Evolutionary conservation across 306 rosid genomes (phyloP).

Genomic region (Coriaria nepalensis): DNA sequence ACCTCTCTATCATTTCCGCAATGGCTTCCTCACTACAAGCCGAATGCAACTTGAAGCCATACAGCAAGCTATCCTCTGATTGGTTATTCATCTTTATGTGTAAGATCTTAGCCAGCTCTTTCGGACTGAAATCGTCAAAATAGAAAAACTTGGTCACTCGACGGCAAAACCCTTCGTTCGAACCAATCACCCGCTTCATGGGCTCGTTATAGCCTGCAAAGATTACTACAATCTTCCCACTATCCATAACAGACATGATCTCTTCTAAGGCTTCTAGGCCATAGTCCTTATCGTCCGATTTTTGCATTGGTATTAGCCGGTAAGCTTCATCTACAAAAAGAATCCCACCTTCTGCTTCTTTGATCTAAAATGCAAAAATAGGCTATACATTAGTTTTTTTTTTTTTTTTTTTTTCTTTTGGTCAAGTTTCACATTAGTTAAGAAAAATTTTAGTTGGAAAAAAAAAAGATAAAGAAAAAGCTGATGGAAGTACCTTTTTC

Average conservation of each 20-base stretch:
- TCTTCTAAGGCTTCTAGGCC: slow-evolving; percentile 98
- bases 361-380: too few relatives aligned
- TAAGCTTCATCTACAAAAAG: slow-evolving; percentile 93
- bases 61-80: slow-evolving; percentile 51
- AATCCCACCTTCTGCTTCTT: slow-evolving; percentile 93
- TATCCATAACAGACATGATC: slow-evolving; percentile 97
- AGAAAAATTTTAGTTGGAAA: too few relatives aligned
- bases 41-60: slow-evolving; percentile 69
- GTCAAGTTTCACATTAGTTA: too few relatives aligned
- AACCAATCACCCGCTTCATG: slow-evolving; percentile 79
- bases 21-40: slow-evolving; percentile 51
- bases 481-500: slow-evolving; percentile 64
- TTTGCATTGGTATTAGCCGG: slow-evolving; percentile 88
- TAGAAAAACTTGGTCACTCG: slow-evolving; percentile 89
- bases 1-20: slow-evolving; percentile 43
- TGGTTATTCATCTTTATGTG: slow-evolving; percentile 70
- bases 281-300: slow-evolving; percentile 82
- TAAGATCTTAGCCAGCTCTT: slow-evolving; percentile 70
- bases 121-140: slow-evolving; percentile 61
- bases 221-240: slow-evolving; percentile 79
- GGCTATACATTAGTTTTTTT: too few relatives aligned
- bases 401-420: too few relatives aligned
- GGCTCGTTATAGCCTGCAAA: slow-evolving; percentile 90
- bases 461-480: slow-evolving; percentile 4
- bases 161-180: slow-evolving; percentile 90